These are phyloP conservation scores for Arabidopsis thaliana DNA, from an alignment of 345 rosid species.

Conservation along the genomic window DNA sequence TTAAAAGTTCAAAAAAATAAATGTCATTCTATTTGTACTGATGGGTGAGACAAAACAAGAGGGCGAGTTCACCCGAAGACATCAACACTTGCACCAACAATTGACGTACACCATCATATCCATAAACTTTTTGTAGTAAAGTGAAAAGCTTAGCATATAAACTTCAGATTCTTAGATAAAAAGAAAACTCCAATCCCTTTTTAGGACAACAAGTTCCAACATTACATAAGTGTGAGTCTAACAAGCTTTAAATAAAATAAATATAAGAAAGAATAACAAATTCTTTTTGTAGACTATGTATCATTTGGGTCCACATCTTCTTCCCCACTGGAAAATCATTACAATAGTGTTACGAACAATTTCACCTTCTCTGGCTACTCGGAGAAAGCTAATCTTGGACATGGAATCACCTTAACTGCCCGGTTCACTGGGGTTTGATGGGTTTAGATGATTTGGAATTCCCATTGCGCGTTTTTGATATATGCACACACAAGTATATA, in stretches of 20 bases:
- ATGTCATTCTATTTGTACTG: neutral
- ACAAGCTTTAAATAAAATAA: conserved; percentile 8
- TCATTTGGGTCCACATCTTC: conserved; percentile 31
- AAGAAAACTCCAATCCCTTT: neutral
- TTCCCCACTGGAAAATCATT: conserved; percentile 21
- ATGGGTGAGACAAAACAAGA: neutral
- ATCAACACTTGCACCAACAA: neutral
- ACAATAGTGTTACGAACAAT: conserved; percentile 30
- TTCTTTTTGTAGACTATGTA: conserved; percentile 33
- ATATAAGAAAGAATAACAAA: conserved; percentile 23
- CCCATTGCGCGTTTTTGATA: conserved; percentile 18
- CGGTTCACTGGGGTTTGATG: neutral
- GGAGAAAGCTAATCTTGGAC: conserved; percentile 30
- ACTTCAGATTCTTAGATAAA: neutral
- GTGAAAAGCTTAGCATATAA: conserved; percentile 13
- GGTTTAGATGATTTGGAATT: conserved; percentile 18
- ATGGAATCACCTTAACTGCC: conserved; percentile 17
- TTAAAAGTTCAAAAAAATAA: too few relatives aligned
- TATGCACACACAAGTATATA: conserved; percentile 43
- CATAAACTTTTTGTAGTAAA: neutral
- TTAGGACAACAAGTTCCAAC: conserved; percentile 23
- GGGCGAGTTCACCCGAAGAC: neutral
- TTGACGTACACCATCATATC: neutral
- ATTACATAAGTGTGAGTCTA: conserved; percentile 28
- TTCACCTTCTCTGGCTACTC: conserved; percentile 35